Percentiles rank a stretch among this genome's conserved stretches.
These are phyloP conservation scores for Babesia sp. DNA, from an alignment of 169 alveolate species.

Conservation along the genomic window DNA sequence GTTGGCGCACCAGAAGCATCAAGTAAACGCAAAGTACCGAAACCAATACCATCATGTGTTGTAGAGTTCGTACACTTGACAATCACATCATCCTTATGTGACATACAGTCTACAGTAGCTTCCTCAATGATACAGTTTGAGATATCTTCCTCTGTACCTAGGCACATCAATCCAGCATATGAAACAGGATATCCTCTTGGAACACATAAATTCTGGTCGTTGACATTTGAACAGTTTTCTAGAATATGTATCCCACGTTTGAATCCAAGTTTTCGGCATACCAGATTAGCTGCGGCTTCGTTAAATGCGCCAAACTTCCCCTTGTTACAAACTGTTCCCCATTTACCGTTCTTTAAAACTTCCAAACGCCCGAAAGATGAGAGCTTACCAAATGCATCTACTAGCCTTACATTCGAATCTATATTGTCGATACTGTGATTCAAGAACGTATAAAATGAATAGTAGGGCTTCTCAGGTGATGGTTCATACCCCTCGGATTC, in stretches of 20 bases:
- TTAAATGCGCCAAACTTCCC: slow-evolving; percentile 77
- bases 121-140: slow-evolving; percentile 80
- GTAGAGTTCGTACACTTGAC: slow-evolving; percentile 77
- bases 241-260: slow-evolving; percentile 74
- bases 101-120: slow-evolving; percentile 76
- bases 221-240: slow-evolving; percentile 74
- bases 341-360: slow-evolving; percentile 66
- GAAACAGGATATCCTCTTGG: slow-evolving; percentile 78
- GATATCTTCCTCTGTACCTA: slow-evolving; percentile 77
- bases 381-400: slow-evolving; percentile 81
- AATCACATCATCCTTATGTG: slow-evolving; percentile 82
- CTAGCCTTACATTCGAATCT: slow-evolving; percentile 83
- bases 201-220: slow-evolving; percentile 84
- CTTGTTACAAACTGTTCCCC: slow-evolving; percentile 81
- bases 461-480: slow-evolving; percentile 52
- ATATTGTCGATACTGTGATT: slow-evolving; percentile 84
- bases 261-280: slow-evolving; percentile 82
- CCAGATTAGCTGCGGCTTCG: slow-evolving; percentile 80
- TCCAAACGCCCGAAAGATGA: slow-evolving; percentile 84
- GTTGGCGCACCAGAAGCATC: slow-evolving; percentile 70
- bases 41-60: slow-evolving; percentile 61
- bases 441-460: slow-evolving; percentile 51
- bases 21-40: slow-evolving; percentile 80
- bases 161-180: slow-evolving; percentile 77
- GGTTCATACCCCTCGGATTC: slow-evolving; percentile 65